Percentiles rank a stretch among this genome's conserved stretches.
These are phyloP conservation scores for Penicillium maclennaniae DNA, from an alignment of 495 filamentous ascomycete species.

Conservation along the genomic window DNA sequence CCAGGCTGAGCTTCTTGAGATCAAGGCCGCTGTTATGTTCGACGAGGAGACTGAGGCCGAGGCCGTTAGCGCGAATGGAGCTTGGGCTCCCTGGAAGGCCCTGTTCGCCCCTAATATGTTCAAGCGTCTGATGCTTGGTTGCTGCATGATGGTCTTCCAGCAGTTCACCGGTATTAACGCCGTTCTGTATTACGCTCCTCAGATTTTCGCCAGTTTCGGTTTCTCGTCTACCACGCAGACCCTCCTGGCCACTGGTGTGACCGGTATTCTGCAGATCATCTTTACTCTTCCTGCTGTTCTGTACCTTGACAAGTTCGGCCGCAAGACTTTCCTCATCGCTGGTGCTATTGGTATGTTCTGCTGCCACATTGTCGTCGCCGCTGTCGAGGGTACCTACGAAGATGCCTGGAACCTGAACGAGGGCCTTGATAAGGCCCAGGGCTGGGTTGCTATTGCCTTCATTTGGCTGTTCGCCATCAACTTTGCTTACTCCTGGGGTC, in stretches of 20 bases:
- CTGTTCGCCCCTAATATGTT: conserved; percentile 53
- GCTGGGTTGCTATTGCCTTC: conserved; percentile 41
- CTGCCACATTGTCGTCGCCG: conserved; percentile 42
- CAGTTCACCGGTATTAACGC: conserved; percentile 64
- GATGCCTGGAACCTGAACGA: conserved; percentile 27
- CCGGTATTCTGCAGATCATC: conserved; percentile 69
- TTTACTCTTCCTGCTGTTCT: conserved; percentile 63
- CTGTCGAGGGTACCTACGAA: conserved; percentile 35
- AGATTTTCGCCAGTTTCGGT: conserved; percentile 28
- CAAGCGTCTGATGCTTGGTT: conserved; percentile 58
- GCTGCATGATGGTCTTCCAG: conserved; percentile 44
- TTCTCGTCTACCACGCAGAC: conserved; percentile 45
- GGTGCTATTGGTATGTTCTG: conserved; percentile 67
- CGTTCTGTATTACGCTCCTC: conserved; percentile 56
- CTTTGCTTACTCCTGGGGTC: conserved; percentile 43
- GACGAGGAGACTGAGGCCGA: conserved; percentile 58
- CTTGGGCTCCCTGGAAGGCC: conserved; percentile 56
- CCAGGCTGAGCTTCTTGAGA: conserved; percentile 61
- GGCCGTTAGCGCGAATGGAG: conserved; percentile 46
- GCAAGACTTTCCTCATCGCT: conserved; percentile 63
- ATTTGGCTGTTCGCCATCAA: conserved; percentile 40
- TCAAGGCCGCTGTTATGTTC: conserved; percentile 55
- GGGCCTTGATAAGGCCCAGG: conserved; percentile 23
- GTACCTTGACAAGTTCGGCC: conserved; percentile 68
- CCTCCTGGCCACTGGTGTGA: conserved; percentile 63